Base-by-base conservation (phyloP, 192 early-diverging fungal genomes). In the Entomortierella lignicola region DNA sequence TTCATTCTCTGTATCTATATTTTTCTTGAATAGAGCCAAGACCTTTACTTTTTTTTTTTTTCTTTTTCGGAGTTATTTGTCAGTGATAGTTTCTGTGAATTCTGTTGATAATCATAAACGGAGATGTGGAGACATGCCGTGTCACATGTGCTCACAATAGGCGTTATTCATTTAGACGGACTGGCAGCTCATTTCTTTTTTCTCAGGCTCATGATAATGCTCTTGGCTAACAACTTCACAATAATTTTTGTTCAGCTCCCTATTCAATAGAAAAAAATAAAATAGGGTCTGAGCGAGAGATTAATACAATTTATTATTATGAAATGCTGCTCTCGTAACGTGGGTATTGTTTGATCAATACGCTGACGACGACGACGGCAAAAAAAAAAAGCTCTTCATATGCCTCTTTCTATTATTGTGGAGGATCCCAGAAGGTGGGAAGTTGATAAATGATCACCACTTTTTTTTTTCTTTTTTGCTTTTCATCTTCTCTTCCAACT, bases 161-260 rank as follows among this genome's bases (percentile, higher is more conserved):
- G 39, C 6, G 8, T 42, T 42, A 42, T 42, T 15, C 44, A 47
- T 47, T 12, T 20, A 12, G 44, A 20, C 61, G 61, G 61, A 52
- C 47, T 63, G 43, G 48, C 12, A 30, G 61, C 61, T 63, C 61
- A 12, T n/a, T 48, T 27, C 20, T 20, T 15, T 62, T 30, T 62
- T 43, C 61, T 63, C 29, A 31, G 25, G 53, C 53, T 55, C 53
- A 55, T 25, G 53, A 6, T 27, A 13, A 55, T 30, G 10, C 21
- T 12, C 53, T 12, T 11, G 20, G 12, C 44, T 20, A 5, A 11
- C 20, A 11, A 12, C 15, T 15, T 47, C 44, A 47, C 44, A 47
- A 12, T 20, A 4, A 20, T 47, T 11, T 47, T 47, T 15, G 10
- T 37, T 37, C 34, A 37, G n/a, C n/a, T n/a, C n/a, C n/a, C n/a